phyloP scores from a whole-genome alignment of 305 asterid species.

The Rubia balearica region DNA sequence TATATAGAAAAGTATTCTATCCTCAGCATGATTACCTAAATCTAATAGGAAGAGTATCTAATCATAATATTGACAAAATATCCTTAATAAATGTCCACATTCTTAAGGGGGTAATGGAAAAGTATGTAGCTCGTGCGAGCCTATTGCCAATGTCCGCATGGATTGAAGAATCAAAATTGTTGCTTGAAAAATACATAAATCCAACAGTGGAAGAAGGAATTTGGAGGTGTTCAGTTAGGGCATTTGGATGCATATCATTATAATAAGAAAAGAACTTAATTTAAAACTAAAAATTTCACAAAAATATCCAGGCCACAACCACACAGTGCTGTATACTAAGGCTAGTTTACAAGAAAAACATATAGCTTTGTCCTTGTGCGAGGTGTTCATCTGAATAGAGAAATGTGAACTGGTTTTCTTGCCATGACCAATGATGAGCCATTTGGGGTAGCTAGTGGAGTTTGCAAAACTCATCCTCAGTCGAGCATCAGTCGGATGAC shows the following conservation, averaged over 20 bases:
- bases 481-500: constrained; percentile 13
- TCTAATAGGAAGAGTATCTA: too few species aligned
- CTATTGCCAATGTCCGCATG: constrained; percentile 34
- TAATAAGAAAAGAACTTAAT: too few species aligned
- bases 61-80: too few species aligned
- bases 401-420: constrained; percentile 26
- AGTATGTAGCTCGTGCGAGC: constrained; percentile 17
- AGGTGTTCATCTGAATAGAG: background rate
- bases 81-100: too few species aligned
- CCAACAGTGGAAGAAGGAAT: constrained; percentile 29
- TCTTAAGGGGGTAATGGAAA: too few species aligned
- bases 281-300: too few species aligned
- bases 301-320: too few species aligned
- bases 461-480: constrained; percentile 46
- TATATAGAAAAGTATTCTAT: too few species aligned
- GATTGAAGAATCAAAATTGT: constrained; percentile 31
- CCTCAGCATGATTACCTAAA: too few species aligned
- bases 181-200: constrained; percentile 51
- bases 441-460: constrained; percentile 50
- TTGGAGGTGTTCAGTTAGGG: constrained; percentile 42
- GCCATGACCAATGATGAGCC: constrained; percentile 83
- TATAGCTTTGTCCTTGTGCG: too few species aligned
- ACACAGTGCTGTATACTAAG: too few species aligned
- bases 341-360: too few species aligned
- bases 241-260: constrained; percentile 50